Evolutionary conservation across 192 early-diverging fungal genomes (phyloP), one percentile per base, ranked within the genome.

Genomic region (Chytriomyces hyalinus): DNA sequence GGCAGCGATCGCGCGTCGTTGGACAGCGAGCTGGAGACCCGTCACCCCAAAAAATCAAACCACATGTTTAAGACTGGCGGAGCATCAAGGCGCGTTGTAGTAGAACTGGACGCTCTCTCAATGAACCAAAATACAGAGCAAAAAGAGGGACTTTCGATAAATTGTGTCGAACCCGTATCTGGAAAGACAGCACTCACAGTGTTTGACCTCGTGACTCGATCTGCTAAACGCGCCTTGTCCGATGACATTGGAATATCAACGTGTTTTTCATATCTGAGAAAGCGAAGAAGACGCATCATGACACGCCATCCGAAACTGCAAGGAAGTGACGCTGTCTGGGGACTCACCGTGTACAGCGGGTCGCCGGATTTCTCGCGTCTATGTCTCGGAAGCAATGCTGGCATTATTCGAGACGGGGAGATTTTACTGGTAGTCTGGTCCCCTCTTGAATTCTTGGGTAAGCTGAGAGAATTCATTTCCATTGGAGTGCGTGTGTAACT

Each of bases 391-490:
- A n/a, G 11, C 7, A 73, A 11, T 26, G n/a, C 46, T 26, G 60
- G 63, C 15, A 62, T 73, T 5, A 47, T 73, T 8, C 17, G 71
- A 4, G 71, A 73, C 28, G 71, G 71, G 6, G 71, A 73, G 36
- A 59, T 24, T 61, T n/a, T 73, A 6, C 17, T 73, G 48, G 71
- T 73, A 10, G 71, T 73, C 44, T 62, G 71, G 71, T 73, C 60
- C 0, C 36, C 36, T 36, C 36, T 36, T 36, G 36, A 36, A 36
- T 36, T 36, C 36, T 36, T 36, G 36, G 36, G 36, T 4, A 36
- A 36, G 36, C 36, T 36, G 36, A 36, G 36, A 2, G 36, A 2
- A 36, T 36, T 36, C 36, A 36, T 36, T 36, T 36, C 36, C 36
- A 36, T 26, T 36, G 36, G 36, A 36, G 24, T 36, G 4, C 36